These are phyloP conservation scores for Naganishia antarctica DNA, from an alignment of 768 basidiomycete species.

Conservation along the genomic window DNA sequence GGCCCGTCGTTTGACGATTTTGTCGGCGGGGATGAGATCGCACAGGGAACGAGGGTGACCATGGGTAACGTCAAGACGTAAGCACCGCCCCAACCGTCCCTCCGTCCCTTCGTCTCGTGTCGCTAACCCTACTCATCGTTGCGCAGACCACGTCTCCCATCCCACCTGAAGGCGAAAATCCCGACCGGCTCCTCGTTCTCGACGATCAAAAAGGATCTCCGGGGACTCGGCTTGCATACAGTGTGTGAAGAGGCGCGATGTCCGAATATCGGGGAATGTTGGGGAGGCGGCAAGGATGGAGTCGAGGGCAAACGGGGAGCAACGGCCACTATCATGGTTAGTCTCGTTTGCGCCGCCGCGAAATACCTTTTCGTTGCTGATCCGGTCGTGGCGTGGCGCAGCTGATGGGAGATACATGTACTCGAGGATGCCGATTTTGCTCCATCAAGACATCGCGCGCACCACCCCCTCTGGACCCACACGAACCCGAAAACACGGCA, in stretches of 20 bases:
- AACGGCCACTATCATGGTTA: slow-evolving; percentile 97
- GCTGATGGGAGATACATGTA: slow-evolving; percentile 99
- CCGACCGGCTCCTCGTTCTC: slow-evolving; percentile 82
- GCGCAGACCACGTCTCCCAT: slow-evolving; percentile 73
- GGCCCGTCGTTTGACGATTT: slow-evolving; percentile 48
- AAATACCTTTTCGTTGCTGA: too few species aligned
- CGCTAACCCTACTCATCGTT: background rate
- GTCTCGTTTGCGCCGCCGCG: slow-evolving; percentile 29
- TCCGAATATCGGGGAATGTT: slow-evolving; percentile 99
- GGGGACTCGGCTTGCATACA: slow-evolving; percentile 85
- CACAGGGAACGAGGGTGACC: slow-evolving; percentile 34
- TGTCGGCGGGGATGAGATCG: slow-evolving; percentile 40
- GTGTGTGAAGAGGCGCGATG: slow-evolving; percentile 98
- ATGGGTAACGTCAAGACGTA: slow-evolving; percentile 46
- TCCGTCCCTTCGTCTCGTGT: background rate
- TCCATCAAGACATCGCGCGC: slow-evolving; percentile 87
- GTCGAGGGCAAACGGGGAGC: slow-evolving; percentile 73
- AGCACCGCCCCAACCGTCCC: slow-evolving; percentile 18
- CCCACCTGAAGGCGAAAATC: slow-evolving; percentile 82
- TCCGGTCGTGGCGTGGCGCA: slow-evolving; percentile 44
- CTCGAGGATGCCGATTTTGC: slow-evolving; percentile 94
- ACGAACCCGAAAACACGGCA: slow-evolving; percentile 96
- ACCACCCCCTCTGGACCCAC: slow-evolving; percentile 86
- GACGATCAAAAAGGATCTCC: slow-evolving; percentile 89
- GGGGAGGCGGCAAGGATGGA: slow-evolving; percentile 72